These are phyloP conservation scores for Pulveroboletus frians DNA, from an alignment of 768 basidiomycete species.

Conservation along the genomic window DNA sequence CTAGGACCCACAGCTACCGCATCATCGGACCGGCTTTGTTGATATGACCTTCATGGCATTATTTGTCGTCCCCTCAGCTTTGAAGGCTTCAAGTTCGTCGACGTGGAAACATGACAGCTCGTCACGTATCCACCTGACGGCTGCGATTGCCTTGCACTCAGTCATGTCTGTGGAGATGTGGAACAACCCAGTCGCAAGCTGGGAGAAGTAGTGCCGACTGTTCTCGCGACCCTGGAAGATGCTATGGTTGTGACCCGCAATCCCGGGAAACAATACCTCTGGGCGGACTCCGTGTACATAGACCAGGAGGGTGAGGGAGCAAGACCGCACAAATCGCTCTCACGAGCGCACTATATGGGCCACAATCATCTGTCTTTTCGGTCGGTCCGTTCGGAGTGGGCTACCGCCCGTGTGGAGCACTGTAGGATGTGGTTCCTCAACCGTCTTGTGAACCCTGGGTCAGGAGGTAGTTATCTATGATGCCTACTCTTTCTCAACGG, in stretches of 20 bases:
- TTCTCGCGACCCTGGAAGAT: constrained; percentile 18
- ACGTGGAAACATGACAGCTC: constrained; percentile 7
- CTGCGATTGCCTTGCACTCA: constrained; percentile 13
- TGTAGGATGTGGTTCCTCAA: constrained; percentile 8
- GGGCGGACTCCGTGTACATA: constrained; percentile 16
- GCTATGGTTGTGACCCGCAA: constrained; percentile 10
- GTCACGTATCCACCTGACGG: constrained; percentile 1
- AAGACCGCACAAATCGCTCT: constrained; percentile 8
- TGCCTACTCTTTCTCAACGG: constrained; percentile 7
- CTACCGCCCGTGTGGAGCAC: constrained; percentile 13
- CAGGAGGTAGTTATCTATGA: constrained; percentile 6
- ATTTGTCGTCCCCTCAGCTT: constrained; percentile 4
- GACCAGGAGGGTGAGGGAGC: background rate
- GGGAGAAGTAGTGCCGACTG: constrained; percentile 5
- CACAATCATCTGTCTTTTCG: constrained; percentile 10
- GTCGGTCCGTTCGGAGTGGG: constrained; percentile 3
- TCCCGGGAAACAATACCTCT: constrained; percentile 15
- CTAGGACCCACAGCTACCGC: background rate
- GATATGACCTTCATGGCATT: constrained; percentile 5
- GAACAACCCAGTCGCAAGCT: constrained; percentile 6
- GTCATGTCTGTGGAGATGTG: constrained; percentile 17
- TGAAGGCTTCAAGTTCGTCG: constrained; percentile 1
- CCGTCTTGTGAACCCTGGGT: constrained; percentile 2
- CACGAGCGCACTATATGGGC: constrained; percentile 14
- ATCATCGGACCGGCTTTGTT: constrained; percentile 8